Conservation (phyloP, 139 green algal species). For the Penium margaritaceum region DNA sequence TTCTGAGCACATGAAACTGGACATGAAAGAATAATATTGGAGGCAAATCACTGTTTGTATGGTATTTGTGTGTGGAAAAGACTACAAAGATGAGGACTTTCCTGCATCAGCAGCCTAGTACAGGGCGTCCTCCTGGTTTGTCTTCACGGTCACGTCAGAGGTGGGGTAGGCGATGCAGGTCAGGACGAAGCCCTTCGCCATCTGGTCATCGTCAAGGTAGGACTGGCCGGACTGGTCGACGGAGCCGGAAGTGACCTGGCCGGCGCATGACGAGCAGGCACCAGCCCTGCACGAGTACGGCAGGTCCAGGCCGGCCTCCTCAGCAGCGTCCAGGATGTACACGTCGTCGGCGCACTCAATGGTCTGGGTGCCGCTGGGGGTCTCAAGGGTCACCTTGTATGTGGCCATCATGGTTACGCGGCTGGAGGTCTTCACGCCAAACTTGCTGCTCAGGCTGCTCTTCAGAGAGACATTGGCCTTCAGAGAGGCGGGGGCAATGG, state of each 20-base stretch:
- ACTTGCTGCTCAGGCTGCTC: constrained; percentile 3
- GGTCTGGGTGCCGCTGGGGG: constrained; percentile 8
- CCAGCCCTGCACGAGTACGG: constrained; percentile 78
- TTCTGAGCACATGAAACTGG: no score
- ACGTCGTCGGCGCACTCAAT: constrained; percentile 67
- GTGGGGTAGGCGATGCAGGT: constrained; percentile 85
- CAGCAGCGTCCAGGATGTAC: constrained; percentile 77
- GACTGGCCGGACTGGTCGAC: constrained; percentile 80
- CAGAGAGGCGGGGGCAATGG: not conserved
- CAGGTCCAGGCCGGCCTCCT: constrained; percentile 73
- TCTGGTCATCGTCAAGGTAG: constrained; percentile 82
- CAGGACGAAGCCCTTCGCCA: constrained; percentile 73
- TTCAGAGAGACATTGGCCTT: not conserved
- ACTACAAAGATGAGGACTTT: no score
- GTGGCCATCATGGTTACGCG: constrained; percentile 9
- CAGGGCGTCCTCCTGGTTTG: constrained; percentile 70
- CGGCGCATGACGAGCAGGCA: constrained; percentile 75
- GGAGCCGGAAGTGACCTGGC: constrained; percentile 63
- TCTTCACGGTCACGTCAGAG: constrained; percentile 69
- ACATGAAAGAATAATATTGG: no score
- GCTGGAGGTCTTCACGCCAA: not conserved
- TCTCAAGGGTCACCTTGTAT: constrained; percentile 43
- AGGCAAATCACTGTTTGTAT: no score
- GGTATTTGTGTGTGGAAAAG: no score
- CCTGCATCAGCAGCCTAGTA: no score